Evolutionary conservation across 2,329 filamentous ascomycete species (phyloP).

Genomic region (Aureobasidium pullulans): DNA sequence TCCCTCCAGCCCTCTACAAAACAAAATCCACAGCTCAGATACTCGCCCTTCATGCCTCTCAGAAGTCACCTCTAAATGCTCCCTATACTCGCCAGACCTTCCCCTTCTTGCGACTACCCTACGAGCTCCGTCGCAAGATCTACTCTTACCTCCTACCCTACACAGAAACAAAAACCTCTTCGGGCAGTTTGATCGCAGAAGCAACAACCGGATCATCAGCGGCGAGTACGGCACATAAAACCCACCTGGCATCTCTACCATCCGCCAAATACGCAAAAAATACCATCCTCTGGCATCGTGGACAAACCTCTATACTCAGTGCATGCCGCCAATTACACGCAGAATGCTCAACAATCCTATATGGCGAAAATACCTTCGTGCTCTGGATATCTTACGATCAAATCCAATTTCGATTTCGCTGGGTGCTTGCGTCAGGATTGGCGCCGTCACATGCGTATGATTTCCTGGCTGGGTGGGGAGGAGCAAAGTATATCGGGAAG

Average conservation of each 20-base stretch:
- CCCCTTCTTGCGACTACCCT: conserved; percentile 32
- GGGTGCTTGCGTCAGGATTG: conserved; percentile 33
- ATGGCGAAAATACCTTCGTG: conserved; percentile 40
- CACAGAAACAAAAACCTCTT: conserved; percentile 23
- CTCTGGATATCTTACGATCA: conserved; percentile 37
- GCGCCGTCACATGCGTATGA: conserved; percentile 32
- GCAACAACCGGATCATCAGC: background rate
- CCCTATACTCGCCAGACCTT: conserved; percentile 13
- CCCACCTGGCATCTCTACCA: background rate
- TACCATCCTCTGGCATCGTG: conserved; percentile 34
- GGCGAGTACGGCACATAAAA: background rate
- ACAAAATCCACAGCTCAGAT: background rate
- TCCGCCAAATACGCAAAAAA: background rate
- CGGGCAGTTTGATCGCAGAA: background rate
- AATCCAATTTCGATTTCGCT: conserved; percentile 39
- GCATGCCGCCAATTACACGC: conserved; percentile 36
- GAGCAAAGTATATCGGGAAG: conserved; percentile 31
- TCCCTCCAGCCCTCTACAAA: background rate
- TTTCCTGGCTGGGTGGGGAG: conserved; percentile 37
- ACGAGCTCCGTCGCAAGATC: conserved; percentile 39
- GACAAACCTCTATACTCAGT: conserved; percentile 33
- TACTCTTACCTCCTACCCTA: conserved; percentile 35
- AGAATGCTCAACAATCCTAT: conserved; percentile 39
- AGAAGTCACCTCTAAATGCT: conserved; percentile 13
- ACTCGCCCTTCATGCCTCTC: background rate